Evolutionary conservation across 2,329 filamentous ascomycete genomes (phyloP), one percentile per base, ranked within the genome.

Genomic region (Colletotrichum acutatum): DNA sequence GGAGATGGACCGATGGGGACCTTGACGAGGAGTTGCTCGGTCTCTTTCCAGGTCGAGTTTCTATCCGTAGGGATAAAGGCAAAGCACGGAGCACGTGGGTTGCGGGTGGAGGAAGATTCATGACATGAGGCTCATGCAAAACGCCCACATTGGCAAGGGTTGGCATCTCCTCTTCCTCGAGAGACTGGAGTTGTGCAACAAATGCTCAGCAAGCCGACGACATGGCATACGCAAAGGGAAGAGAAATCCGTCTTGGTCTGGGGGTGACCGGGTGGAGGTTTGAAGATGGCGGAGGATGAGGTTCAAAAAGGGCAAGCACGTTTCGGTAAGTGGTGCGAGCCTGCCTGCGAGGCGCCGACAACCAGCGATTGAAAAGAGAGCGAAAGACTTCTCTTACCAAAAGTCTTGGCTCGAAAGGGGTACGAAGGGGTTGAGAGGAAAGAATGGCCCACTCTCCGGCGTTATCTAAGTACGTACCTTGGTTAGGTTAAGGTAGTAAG

Each of bases 271-370:
- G 65, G 42, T 37, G 24, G 32, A n/a, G 19, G 16, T 32, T 37
- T 32, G 24, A 16, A 26, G 14, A 16, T 58, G 57, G 49, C 19
- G 64, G 64, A 42, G 24, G 53, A 42, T 22, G 57, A 54, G 37
- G 42, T 42, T 62, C 42, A 54, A 14, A 62, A 54, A 49, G 49
- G 58, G 49, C 37, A 67, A 72, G 30, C 16, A 34, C 42, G 61
- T 73, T 73, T 71, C 28, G 66, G 70, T 65, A 34, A 52, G 46
- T 68, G 52, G 54, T 69, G 66, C 32, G 59, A 72, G 52, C 11
- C 32, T 34, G 11, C 52, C 32, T 64, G 63, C 60, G 12, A 59
- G 68, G 24, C 42, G 59, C 65, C 34, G 42, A 57, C 58, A 66
- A 72, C 34, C 26, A 28, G 26, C n/a, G 5, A 14, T 19, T 37